Base-by-base conservation (phyloP, 2,329 filamentous ascomycete genomes). In the Kalaharituber pfeilii region DNA sequence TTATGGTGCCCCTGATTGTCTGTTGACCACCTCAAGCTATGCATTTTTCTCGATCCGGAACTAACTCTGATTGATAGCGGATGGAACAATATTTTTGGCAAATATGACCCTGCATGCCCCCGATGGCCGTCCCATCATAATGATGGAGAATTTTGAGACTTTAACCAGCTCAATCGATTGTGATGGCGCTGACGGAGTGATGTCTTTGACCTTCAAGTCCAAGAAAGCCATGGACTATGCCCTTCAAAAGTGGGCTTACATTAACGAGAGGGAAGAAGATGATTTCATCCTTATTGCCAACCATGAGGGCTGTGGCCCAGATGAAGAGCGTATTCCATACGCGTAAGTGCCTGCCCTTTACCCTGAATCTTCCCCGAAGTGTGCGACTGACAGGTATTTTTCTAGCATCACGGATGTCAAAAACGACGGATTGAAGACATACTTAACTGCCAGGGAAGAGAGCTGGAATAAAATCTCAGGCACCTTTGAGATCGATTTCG, bases 211-310 rank as follows among this genome's bases (percentile, higher is more conserved):
- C 1, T 68, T 67, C 56, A 62, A 53, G 6, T 62, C 60, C 1
- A 55, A 59, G 20, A 58, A 62, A 29, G 66, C 65, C 7, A 66
- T 64, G 56, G 53, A 66, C 15, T 58, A 63, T 49, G 66, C 66
- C 4, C 51, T 66, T 9, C 53, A 62, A n/a, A 56, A 56, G 13
- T 67, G 66, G 66, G 50, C 53, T 13, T 65, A 61, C 53, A 61
- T 68, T 50, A 66, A 67, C 53, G 62, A 65, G 42, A 58, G 58
- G 1, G 56, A 61, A 1, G 59, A 63, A 24, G 56, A 60, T 20
- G 52, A 62, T n/a, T 68, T 67, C 50, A 56, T 67, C 29, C 49
- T 67, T 25, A 66, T 68, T 52, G 61, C 65, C 5, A 67, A 68
- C 52, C 64, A 66, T 52, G 62, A 63, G 50, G 62, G 63, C 3